Conservation (phyloP, 257 asterid genomes). For the Eucommia ulmoides region DNA sequence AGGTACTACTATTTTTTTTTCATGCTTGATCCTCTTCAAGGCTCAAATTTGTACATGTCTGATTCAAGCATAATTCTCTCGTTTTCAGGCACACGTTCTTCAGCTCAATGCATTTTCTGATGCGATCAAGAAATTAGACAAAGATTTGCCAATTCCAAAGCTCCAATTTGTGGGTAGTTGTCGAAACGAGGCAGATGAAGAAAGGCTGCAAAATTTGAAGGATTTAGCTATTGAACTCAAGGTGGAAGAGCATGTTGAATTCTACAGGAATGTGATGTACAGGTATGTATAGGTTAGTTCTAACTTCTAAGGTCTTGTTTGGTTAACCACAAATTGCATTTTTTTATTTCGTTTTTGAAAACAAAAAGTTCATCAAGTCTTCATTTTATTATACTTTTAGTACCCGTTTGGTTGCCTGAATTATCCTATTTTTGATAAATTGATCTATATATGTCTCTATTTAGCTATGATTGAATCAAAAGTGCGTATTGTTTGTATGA, state of each 20-base stretch:
- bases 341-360: too few relatives aligned
- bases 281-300: constrained; percentile 33
- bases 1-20: constrained; percentile 36
- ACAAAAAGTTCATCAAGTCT: too few relatives aligned
- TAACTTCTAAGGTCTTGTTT: too few relatives aligned
- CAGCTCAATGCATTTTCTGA: constrained; percentile 91
- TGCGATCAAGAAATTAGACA: constrained; percentile 41
- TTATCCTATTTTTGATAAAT: too few relatives aligned
- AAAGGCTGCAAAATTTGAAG: constrained; percentile 68
- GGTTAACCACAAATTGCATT: too few relatives aligned
- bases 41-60: too few relatives aligned
- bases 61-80: constrained; percentile 12
- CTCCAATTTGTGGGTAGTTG: constrained; percentile 94
- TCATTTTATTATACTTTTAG: too few relatives aligned
- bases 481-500: too few relatives aligned
- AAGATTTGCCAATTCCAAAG: constrained; percentile 50
- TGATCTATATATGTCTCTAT: too few relatives aligned
- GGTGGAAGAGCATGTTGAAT: constrained; percentile 72
- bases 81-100: constrained; percentile 60
- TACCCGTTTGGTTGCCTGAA: too few relatives aligned
- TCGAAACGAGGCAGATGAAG: constrained; percentile 89
- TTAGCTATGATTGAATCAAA: too few relatives aligned
- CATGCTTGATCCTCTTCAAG: too few relatives aligned
- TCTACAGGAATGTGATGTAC: constrained; percentile 73
- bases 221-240: constrained; percentile 57